Evolutionary conservation across 2,329 filamentous ascomycete species (phyloP).

Genomic region (Cladophialophora exuberans): DNA sequence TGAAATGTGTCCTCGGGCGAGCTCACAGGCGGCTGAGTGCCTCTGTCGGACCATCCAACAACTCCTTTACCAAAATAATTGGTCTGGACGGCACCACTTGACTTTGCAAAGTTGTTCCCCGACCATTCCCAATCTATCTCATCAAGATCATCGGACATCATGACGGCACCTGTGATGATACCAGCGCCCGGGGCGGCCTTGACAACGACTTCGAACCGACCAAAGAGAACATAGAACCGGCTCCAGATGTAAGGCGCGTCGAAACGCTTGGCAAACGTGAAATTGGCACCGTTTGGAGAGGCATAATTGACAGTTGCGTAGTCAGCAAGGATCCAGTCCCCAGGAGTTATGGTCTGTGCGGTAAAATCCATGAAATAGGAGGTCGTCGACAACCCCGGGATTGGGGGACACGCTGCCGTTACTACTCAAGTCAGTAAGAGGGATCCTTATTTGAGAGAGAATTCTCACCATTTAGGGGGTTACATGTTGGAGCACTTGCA

Average conservation of each 20-base stretch:
- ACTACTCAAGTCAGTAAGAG: slow-evolving; percentile 5
- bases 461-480: slow-evolving; percentile 25
- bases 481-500: slow-evolving; percentile 17
- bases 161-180: slow-evolving; percentile 93
- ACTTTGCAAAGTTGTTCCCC: slow-evolving; percentile 73
- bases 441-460: neutral
- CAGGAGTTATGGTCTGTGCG: slow-evolving; percentile 62
- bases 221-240: slow-evolving; percentile 59
- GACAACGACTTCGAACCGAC: slow-evolving; percentile 53
- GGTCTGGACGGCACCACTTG: slow-evolving; percentile 70
- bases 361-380: slow-evolving; percentile 82
- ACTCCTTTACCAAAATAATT: slow-evolving; percentile 98
- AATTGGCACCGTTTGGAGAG: slow-evolving; percentile 54
- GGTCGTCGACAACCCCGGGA: slow-evolving; percentile 75
- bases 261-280: slow-evolving; percentile 51
- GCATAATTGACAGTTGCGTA: slow-evolving; percentile 73
- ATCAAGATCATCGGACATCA: slow-evolving; percentile 93
- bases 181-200: slow-evolving; percentile 65
- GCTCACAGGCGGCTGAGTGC: slow-evolving; percentile 70
- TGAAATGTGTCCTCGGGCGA: slow-evolving; percentile 80
- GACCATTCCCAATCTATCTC: slow-evolving; percentile 98
- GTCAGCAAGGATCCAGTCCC: slow-evolving; percentile 69
- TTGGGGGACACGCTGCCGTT: slow-evolving; percentile 61
- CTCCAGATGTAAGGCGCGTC: slow-evolving; percentile 53
- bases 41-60: slow-evolving; percentile 77